phyloP scores from a whole-genome alignment of 305 asterid genomes.

The Solanum hybrid region DNA sequence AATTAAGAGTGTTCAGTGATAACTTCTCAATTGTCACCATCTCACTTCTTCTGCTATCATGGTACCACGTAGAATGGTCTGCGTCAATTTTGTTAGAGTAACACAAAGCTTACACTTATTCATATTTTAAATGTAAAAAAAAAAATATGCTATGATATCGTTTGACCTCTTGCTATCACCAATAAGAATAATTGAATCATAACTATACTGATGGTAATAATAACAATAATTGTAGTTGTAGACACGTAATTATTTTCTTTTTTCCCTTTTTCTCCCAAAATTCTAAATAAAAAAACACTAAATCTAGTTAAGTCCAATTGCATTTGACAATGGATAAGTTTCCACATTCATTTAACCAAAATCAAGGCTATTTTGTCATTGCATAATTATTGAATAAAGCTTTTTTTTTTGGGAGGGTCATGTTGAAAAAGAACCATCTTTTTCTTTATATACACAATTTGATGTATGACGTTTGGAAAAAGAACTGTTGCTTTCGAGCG shows the following conservation, averaged over 20 bases:
- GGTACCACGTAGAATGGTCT: not conserved
- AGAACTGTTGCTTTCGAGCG: not conserved
- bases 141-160: not conserved
- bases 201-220: not conserved
- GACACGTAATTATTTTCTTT: not conserved
- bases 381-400: not conserved
- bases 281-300: too few relatives aligned
- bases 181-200: not conserved
- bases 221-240: not conserved
- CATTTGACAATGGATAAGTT: not conserved
- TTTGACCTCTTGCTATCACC: not conserved
- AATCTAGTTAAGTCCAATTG: not conserved
- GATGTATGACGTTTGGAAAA: not conserved
- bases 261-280: not conserved
- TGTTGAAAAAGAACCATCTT: not conserved
- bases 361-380: not conserved
- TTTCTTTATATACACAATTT: not conserved
- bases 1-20: not conserved
- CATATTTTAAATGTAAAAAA: not conserved
- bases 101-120: not conserved
- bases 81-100: not conserved
- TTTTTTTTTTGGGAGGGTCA: not conserved
- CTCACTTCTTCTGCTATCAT: not conserved
- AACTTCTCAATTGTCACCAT: not conserved
- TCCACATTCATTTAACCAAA: not conserved